Evolutionary conservation across 2,329 filamentous ascomycete species (phyloP).

Genomic region (Colletotrichum cuscutae): DNA sequence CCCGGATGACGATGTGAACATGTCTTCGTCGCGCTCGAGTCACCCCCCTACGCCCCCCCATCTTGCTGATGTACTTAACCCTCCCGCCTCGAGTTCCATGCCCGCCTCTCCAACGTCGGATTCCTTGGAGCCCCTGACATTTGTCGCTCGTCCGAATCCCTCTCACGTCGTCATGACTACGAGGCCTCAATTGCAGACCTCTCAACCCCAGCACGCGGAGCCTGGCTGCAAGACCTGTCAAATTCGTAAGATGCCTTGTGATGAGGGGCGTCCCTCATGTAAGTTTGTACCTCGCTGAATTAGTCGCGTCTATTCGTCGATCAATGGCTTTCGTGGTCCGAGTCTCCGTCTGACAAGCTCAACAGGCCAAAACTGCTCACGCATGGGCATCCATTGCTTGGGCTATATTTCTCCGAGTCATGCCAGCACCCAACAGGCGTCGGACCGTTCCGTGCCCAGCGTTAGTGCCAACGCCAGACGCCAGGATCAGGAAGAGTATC

Average conservation of each 20-base stretch:
- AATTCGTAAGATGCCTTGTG: constrained; percentile 33
- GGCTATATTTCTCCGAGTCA: constrained; percentile 32
- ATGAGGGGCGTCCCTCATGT: constrained; percentile 32
- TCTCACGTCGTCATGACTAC: constrained; percentile 33
- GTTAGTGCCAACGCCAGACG: constrained; percentile 29
- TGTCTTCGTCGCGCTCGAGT: constrained; percentile 22
- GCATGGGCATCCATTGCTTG: constrained; percentile 34
- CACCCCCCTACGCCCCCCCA: constrained; percentile 28
- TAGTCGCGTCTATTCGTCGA: background rate
- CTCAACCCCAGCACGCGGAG: constrained; percentile 17
- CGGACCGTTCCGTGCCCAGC: constrained; percentile 31
- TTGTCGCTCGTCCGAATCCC: constrained; percentile 27
- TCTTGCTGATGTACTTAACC: constrained; percentile 15
- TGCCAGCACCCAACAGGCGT: constrained; percentile 15
- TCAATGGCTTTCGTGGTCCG: background rate
- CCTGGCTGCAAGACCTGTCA: constrained; percentile 33
- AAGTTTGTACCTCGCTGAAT: background rate
- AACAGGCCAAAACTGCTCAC: constrained; percentile 29
- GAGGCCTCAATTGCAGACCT: constrained; percentile 22
- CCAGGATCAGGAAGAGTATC: constrained; percentile 33
- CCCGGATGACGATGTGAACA: constrained; percentile 14
- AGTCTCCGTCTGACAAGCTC: constrained; percentile 7
- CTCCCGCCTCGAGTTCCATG: background rate
- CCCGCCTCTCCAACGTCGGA: constrained; percentile 7
- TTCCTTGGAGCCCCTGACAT: constrained; percentile 4